Evolutionary conservation across 2,329 filamentous ascomycete species (phyloP).

Genomic region (Colletotrichum sp.): DNA sequence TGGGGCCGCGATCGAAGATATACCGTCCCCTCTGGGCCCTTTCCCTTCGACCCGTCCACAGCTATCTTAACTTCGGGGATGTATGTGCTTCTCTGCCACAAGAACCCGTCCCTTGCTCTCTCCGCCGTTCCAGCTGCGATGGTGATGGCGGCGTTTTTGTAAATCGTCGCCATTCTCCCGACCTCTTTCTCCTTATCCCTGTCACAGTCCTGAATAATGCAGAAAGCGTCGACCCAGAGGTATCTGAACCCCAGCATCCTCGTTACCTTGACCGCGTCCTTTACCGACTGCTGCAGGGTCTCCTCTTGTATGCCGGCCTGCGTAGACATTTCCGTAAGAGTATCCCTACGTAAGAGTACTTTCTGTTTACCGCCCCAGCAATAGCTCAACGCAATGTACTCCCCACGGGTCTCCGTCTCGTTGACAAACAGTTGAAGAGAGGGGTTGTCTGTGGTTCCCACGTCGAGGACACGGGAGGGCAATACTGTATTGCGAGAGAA

Average conservation of each 20-base stretch:
- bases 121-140: neutral
- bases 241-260: conserved; percentile 13
- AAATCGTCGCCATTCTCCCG: conserved; percentile 11
- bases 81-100: neutral
- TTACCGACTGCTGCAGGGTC: neutral
- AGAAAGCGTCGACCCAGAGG: conserved; percentile 24
- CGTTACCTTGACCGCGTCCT: conserved; percentile 15
- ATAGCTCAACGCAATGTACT: conserved; percentile 25
- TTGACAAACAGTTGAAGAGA: neutral
- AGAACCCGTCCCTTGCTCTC: neutral
- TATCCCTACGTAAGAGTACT: neutral
- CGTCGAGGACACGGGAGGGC: conserved; percentile 8
- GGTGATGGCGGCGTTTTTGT: conserved; percentile 14
- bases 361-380: conserved; percentile 21
- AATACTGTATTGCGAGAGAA: neutral
- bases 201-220: conserved; percentile 22
- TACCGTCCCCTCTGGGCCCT: neutral
- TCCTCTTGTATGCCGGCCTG: neutral
- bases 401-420: neutral
- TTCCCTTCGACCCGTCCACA: neutral
- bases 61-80: neutral
- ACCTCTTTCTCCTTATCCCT: conserved; percentile 16
- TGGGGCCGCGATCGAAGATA: neutral
- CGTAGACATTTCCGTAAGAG: neutral
- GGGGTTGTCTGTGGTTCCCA: neutral